Conservation (phyloP, 1,139 yeast species). For the Suhomyces taliae region DNA sequence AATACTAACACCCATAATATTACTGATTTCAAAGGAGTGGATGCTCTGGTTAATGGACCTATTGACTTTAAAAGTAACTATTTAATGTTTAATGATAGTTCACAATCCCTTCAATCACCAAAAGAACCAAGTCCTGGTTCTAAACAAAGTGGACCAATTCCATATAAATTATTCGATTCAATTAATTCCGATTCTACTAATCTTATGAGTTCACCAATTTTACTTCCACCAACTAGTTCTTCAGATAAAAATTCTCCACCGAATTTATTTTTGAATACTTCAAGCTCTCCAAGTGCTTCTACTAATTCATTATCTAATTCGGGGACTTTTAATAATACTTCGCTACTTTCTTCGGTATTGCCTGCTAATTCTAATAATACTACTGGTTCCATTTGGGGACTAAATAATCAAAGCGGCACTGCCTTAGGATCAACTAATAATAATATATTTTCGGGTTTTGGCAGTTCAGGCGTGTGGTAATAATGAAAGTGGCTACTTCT, state of each 20-base stretch:
- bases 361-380: constrained; percentile 10
- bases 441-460: constrained; percentile 15
- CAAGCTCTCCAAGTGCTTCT: constrained; percentile 12
- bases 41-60: constrained; percentile 1
- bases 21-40: background rate
- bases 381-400: constrained; percentile 18
- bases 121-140: constrained; percentile 5
- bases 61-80: constrained; percentile 17
- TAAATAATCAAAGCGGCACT: constrained; percentile 9
- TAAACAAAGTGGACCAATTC: constrained; percentile 13
- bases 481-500: background rate
- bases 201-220: constrained; percentile 21
- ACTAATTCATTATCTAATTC: constrained; percentile 2
- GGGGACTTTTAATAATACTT: constrained; percentile 9
- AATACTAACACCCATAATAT: too few species aligned
- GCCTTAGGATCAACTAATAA: constrained; percentile 10
- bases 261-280: constrained; percentile 23
- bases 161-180: constrained; percentile 22
- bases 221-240: constrained; percentile 16
- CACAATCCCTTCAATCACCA: constrained; percentile 25
- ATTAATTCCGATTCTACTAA: constrained; percentile 12
- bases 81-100: constrained; percentile 22
- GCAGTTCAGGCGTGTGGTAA: constrained; percentile 18
- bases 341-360: constrained; percentile 11
- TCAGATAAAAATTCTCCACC: constrained; percentile 27